Base-by-base conservation (phyloP, 1,139 yeast species). In the Keqinozyma sinolaborantium region DNA sequence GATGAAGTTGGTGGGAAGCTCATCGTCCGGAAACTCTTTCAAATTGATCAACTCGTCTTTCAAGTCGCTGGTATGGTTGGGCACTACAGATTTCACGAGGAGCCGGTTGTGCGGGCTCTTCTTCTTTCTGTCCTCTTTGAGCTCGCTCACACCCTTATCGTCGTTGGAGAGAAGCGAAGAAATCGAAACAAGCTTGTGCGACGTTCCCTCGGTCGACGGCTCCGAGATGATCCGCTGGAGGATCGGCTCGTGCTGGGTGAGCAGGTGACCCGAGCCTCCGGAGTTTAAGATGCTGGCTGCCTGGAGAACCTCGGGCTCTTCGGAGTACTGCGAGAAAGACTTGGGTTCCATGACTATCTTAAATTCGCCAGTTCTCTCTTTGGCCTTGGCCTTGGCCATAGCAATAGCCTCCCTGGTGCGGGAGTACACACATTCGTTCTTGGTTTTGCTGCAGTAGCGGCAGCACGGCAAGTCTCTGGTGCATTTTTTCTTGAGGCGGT, bases 401-500 rank as follows among this genome's bases (percentile, higher is more conserved):
- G 14, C 27, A 34, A 20, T 38, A 52, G 26, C 59, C 40, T 26
- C 59, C 44, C 36, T 60, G 53, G 28, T 69, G 40, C 23, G 56
- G 50, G 62, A 53, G 39, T 68, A 68, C 37, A 60, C 67, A 42
- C 74, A 68, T 21, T 48, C 57, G 23, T 64, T 46, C 2, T 61
- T 57, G 1, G 69, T 53, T 35, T 57, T 60, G 14, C 33, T 33
- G 41, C 74, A 68, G 39, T 63, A 59, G 16, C 53, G 41, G 37
- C 74, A 68, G 30, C 44, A 49, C 3, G 73, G 73, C 35, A 57
- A 57, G 24, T 55, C 57, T 31, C 70, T 46, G 34, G 60, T 55
- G 35, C 73, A 68, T 40, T 65, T 66, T 41, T 67, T 68, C 53
- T 68, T 68, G 34, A 66, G 50, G 23, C 69, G 43, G 38, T 68